Evolutionary conservation across 1,139 yeast species (phyloP).

Genomic region (Scheffersomyces insectosa): DNA sequence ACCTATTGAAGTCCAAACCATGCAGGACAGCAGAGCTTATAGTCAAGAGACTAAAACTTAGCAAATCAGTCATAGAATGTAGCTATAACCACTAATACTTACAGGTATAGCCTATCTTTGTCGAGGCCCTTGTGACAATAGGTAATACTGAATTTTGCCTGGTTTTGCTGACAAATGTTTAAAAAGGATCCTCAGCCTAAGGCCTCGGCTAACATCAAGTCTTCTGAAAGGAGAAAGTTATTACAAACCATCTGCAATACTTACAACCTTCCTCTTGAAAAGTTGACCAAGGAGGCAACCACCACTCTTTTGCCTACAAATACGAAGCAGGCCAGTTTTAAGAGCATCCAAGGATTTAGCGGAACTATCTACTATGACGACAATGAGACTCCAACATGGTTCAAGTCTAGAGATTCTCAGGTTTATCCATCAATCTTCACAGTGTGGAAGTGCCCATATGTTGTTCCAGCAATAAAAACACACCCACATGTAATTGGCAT

Average conservation of each 20-base stretch:
- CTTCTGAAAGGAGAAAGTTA: conserved; percentile 74
- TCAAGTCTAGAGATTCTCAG: conserved; percentile 55
- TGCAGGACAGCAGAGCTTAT: too few species aligned
- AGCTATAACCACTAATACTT: too few species aligned
- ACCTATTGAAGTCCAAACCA: too few species aligned
- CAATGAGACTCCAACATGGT: conserved; percentile 70
- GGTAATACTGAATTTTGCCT: too few species aligned
- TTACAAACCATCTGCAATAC: conserved; percentile 46
- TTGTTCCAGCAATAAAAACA: conserved; percentile 69
- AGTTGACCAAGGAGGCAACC: conserved; percentile 47
- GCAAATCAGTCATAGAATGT: too few species aligned
- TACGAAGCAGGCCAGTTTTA: conserved; percentile 67
- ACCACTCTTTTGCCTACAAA: conserved; percentile 56
- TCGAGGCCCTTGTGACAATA: too few species aligned
- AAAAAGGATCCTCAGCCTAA: conserved; percentile 46
- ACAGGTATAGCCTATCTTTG: too few species aligned
- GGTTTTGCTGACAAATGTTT: conserved; percentile 9
- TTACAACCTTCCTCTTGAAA: conserved; percentile 46
- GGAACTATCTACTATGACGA: conserved; percentile 70
- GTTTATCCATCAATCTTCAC: conserved; percentile 74
- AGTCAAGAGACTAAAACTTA: too few species aligned
- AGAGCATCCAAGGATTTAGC: conserved; percentile 50
- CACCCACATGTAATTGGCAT: conserved; percentile 69
- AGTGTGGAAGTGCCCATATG: conserved; percentile 65
- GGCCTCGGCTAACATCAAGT: conserved; percentile 75